Base-by-base conservation (phyloP, 768 basidiomycete species). In the Filobasidium wieringae region DNA sequence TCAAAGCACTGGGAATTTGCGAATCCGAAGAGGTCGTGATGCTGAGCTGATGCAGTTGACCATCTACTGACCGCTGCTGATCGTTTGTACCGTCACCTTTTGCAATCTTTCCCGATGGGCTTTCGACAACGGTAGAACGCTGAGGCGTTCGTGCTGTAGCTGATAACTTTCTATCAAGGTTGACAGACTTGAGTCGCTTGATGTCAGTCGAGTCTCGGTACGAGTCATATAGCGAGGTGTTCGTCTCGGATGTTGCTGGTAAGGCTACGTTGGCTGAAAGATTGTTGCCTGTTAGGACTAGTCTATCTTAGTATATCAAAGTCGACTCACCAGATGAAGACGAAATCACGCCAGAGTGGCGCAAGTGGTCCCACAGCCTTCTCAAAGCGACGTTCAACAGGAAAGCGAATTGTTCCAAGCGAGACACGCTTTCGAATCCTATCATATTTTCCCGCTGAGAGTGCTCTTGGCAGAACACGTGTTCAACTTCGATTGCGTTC, bases 351-450 rank as follows among this genome's bases (percentile, higher is more conserved):
- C 91, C 91, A 66, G 87, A 83, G 75, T 87, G 86, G 78, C 86
- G 87, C 67, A 72, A 68, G 57, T 75, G 79, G 30, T 88, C 80
- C 74, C 91, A 97, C 53, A 99, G 77, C 67, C 93, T 81, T 64
- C 92, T 79, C 55, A 99, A 78, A 19, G 93, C 95, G 24, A 97
- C 95, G 69, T 96, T 96, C 53, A 99, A 78, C 57, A 99, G 76
- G 78, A 92, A 99, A 1, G 95, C 88, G 72, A 95, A 99, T 71
- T 99, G 95, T 77, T 99, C 95, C 63, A 99, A 76, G 57, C 93
- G 79, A 60, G 92, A 89, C 15, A 95, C 95, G 17, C 87, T 80
- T 68, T 88, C 86, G 75, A 97, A 96, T 11, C 92, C 90, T 24
- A 75, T 68, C 56, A 81, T 78, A 66, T 85, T 87, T 15, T 79